Percentiles rank a stretch among this genome's conserved stretches.
Evolutionary conservation across 2,329 filamentous ascomycete species (phyloP).

Genomic region (Microdochium nivale): DNA sequence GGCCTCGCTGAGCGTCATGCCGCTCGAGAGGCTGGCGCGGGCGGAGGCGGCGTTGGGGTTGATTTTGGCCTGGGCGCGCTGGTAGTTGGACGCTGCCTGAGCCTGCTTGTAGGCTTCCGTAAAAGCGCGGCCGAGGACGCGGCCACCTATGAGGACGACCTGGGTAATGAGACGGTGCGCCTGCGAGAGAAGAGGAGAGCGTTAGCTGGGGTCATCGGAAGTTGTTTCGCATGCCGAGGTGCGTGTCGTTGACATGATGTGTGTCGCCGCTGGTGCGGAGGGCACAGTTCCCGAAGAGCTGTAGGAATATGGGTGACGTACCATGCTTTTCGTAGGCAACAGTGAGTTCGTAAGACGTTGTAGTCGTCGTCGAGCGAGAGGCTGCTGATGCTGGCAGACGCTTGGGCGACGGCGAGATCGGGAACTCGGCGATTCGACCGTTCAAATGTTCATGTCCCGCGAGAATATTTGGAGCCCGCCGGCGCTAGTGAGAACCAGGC

Average conservation of each 20-base stretch:
- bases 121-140: constrained; percentile 89
- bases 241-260: no score
- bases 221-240: no score
- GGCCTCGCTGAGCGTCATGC: constrained; percentile 90
- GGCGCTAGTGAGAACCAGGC: not conserved
- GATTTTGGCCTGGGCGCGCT: constrained; percentile 59
- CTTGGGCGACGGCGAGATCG: not conserved
- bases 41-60: constrained; percentile 33
- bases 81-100: constrained; percentile 75
- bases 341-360: not conserved
- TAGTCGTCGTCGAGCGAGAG: not conserved
- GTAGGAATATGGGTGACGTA: not conserved
- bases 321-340: not conserved
- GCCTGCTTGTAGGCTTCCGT: constrained; percentile 94
- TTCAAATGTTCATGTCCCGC: not conserved
- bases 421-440: not conserved
- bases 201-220: not conserved
- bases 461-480: not conserved
- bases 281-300: not conserved
- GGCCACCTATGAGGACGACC: constrained; percentile 81
- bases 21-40: constrained; percentile 41
- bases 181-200: constrained; percentile 34
- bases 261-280: not conserved
- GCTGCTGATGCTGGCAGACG: not conserved
- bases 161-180: constrained; percentile 92